Evolutionary conservation across 2,329 filamentous ascomycete species (phyloP).

Genomic region (Scedosporium aurantiacum): DNA sequence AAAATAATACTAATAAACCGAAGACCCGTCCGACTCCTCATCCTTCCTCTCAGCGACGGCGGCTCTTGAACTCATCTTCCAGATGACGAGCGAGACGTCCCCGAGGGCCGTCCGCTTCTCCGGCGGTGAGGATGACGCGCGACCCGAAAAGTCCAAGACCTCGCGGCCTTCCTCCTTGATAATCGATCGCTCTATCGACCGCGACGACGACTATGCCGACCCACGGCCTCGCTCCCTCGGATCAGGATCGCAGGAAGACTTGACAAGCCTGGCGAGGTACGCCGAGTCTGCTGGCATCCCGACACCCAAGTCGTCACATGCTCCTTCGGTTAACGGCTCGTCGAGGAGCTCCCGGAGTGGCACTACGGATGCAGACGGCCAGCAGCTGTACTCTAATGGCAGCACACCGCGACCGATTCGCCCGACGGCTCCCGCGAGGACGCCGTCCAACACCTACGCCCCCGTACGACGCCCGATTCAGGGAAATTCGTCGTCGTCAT

Average conservation of each 20-base stretch:
- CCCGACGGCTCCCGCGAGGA: slow-evolving; percentile 57
- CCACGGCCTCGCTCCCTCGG: neutral
- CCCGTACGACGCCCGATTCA: slow-evolving; percentile 22
- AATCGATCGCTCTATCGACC: slow-evolving; percentile 17
- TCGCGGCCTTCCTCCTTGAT: slow-evolving; percentile 21
- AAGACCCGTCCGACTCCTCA: too few relatives aligned
- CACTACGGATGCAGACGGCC: neutral
- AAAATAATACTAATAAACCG: too few relatives aligned
- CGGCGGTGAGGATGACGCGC: slow-evolving; percentile 33
- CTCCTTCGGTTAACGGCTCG: neutral
- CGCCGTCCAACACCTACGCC: slow-evolving; percentile 71
- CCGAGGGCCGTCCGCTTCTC: slow-evolving; percentile 43
- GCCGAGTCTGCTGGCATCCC: neutral
- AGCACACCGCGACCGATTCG: slow-evolving; percentile 22
- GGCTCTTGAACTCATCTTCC: neutral
- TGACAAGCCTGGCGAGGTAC: slow-evolving; percentile 4
- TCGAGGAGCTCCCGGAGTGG: neutral
- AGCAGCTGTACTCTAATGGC: slow-evolving; percentile 1
- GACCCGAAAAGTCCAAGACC: slow-evolving; percentile 29
- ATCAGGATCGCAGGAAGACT: slow-evolving; percentile 1
- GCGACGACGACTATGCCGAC: slow-evolving; percentile 30
- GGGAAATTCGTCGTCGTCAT: neutral
- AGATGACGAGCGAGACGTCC: slow-evolving; percentile 5
- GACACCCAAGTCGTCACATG: slow-evolving; percentile 27
- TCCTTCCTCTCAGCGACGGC: neutral